Evolutionary conservation across 1,284 basidiomycete genomes (phyloP), one percentile per base, ranked within the genome.

Genomic region (Austroboletus novae-zelandiae): DNA sequence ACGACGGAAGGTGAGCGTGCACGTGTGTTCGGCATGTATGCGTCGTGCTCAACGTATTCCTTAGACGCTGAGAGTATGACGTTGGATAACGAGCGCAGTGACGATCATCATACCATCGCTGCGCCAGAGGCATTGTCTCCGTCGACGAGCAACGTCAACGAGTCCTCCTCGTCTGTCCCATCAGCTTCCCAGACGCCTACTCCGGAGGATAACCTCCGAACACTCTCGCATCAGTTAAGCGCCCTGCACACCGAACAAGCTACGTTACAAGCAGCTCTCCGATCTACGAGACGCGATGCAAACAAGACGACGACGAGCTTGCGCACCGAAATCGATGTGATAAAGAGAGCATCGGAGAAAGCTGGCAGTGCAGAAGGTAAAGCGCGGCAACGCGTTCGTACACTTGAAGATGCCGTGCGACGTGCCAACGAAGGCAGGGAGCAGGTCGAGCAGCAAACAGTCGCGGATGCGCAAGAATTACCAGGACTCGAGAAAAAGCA

Each of bases 381-480:
- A 10, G 80, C 82, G 9, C 79, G 80, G 32, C 88, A 91, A 65
- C 90, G 89, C 60, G 79, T 85, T 11, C 75, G 89, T 2, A 85
- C 89, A 2, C 69, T 91, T 30, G 86, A 89, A 61, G 88, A 91
- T 61, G 82, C 87, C 1, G 80, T 84, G 2, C 87, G 86, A 61
- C 79, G 86, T 47, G 80, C 86, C 3, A 75, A 82, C 34, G 77
- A 77, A 2, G 74, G 77, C 1, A 77, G 83, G 8, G 72, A 71
- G 42, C 81, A 86, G 45, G 75, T 81, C 15, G 80, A 86, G 50
- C 71, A 75, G 30, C 62, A 70, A 55, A 73, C 76, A 2, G 62
- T 60, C 40, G 76, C 78, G 29, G 68, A 86, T 13, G 81, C 89
- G 61, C 70, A 63, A 1, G 69, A 72, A 20, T 58, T 85, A 31